A percentile compares a stretch with the other conserved stretches of the same genome.
These are phyloP conservation scores for Rheum nobile DNA, from an alignment of 148 eudicot genomes.

Conservation along the genomic window DNA sequence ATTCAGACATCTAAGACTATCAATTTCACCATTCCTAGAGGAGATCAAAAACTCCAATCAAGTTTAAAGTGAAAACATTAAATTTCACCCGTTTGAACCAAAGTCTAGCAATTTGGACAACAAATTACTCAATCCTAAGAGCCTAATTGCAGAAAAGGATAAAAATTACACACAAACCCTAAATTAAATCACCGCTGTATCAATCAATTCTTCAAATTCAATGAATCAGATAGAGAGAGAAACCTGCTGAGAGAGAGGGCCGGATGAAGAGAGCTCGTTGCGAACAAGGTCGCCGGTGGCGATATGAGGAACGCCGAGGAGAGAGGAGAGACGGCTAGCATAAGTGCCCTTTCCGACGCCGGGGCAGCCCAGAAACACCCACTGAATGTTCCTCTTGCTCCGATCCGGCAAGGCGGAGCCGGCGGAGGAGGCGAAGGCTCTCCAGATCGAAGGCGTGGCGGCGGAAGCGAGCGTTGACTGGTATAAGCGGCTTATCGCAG, in stretches of 20 bases:
- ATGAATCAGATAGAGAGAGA: neutral
- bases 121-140: neutral
- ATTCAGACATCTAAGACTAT: neutral
- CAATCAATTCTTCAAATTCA: neutral
- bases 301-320: conserved; percentile 87
- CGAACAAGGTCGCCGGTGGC: conserved; percentile 98
- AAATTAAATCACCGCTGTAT: neutral
- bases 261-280: conserved; percentile 56
- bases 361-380: conserved; percentile 90
- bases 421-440: conserved; percentile 30
- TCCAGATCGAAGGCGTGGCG: conserved; percentile 13
- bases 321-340: conserved; percentile 64
- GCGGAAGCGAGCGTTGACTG: conserved; percentile 20
- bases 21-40: neutral
- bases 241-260: conserved; percentile 63
- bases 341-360: conserved; percentile 97
- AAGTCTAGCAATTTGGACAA: neutral
- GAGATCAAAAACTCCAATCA: neutral
- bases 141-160: neutral
- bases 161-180: neutral
- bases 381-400: conserved; percentile 47
- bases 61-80: neutral
- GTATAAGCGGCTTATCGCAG: conserved; percentile 46
- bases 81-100: neutral
- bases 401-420: conserved; percentile 23